Evolutionary conservation across 768 basidiomycete genomes (phyloP), one percentile per base, ranked within the genome.

Genomic region (Solioccasus polychromus): DNA sequence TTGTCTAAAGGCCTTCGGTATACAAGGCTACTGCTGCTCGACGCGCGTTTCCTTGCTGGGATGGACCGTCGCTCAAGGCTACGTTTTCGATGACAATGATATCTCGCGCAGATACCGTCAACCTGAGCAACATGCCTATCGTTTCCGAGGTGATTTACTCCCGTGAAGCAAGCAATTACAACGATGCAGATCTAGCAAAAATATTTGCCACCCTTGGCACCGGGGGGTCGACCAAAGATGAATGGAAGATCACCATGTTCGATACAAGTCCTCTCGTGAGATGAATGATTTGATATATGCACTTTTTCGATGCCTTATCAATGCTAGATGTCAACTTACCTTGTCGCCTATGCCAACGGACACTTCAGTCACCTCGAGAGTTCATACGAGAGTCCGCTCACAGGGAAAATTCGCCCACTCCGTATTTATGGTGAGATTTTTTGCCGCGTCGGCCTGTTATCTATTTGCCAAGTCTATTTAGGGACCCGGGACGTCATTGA

Each of bases 1-100:
- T 49, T 7, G 37, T 43, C 45, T 50, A 39, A 40, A 35, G 36
- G 25, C 14, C 42, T 44, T 15, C 28, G 29, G 25, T 10, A 8
- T 26, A 29, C 12, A 53, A 95, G 85, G 83, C 93, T 31, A 95
- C 88, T 32, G 83, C 83, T 47, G 94, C 94, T 8, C 74, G 92
- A 39, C 76, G 80, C 31, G 80, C 85, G 7, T 88, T 91, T 64
- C 89, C 89, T 20, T 90, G 85, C 70, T 95, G 90, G 89, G 94
- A 96, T 61, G 93, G 96, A 61, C 95, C 95, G 14, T 74, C 80
- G 28, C 73, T 94, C 54, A 97, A 97, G 65, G 86, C 92, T 0
- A 92, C 85, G 3, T 89, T 85, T 61, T 59, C 76, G 0, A 70
- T 92, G 47, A 85, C 83, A 12, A 73, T 94, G 75, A 75, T 94